Percentiles rank a stretch among this genome's conserved stretches.
Conservation (phyloP, 2,329 filamentous ascomycete genomes). For the Akanthomyces muscarius region DNA sequence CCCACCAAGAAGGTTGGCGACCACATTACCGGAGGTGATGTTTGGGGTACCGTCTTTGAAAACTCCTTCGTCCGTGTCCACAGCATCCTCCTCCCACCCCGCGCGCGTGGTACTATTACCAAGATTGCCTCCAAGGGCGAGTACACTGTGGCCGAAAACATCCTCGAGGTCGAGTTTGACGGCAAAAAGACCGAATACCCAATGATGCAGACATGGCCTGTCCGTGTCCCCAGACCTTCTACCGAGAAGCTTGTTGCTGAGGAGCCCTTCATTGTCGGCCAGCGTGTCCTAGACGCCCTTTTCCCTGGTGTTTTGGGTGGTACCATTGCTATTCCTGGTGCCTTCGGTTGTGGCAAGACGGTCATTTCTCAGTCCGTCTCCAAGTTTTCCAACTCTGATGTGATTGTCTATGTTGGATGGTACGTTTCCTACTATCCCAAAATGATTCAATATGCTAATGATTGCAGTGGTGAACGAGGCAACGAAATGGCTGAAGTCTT, state of each 20-base stretch:
- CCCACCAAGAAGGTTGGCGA: slow-evolving; percentile 91
- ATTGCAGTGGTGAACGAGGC: slow-evolving; percentile 69
- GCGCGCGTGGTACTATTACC: slow-evolving; percentile 87
- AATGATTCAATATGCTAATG: slow-evolving; percentile 20
- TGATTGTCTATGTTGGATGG: slow-evolving; percentile 93
- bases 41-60: slow-evolving; percentile 92
- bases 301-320: slow-evolving; percentile 97
- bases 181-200: slow-evolving; percentile 89
- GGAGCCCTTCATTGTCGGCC: slow-evolving; percentile 90
- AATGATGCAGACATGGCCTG: slow-evolving; percentile 99
- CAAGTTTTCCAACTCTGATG: slow-evolving; percentile 99
- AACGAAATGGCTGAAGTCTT: slow-evolving; percentile 99
- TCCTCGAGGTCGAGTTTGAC: slow-evolving; percentile 95
- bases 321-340: slow-evolving; percentile 95
- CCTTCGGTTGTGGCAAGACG: slow-evolving; percentile 98
- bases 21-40: slow-evolving; percentile 92
- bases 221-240: slow-evolving; percentile 88
- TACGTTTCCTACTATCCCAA: slow-evolving; percentile 34
- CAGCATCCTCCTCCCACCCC: slow-evolving; percentile 86
- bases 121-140: slow-evolving; percentile 83
- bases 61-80: slow-evolving; percentile 93
- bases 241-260: slow-evolving; percentile 89
- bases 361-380: slow-evolving; percentile 98
- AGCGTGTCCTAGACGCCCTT: slow-evolving; percentile 91
- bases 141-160: slow-evolving; percentile 91